Percentiles rank a stretch among this genome's conserved stretches.
Conservation (phyloP, 192 early-diverging fungal genomes). For the Rhizophagus clarus region DNA sequence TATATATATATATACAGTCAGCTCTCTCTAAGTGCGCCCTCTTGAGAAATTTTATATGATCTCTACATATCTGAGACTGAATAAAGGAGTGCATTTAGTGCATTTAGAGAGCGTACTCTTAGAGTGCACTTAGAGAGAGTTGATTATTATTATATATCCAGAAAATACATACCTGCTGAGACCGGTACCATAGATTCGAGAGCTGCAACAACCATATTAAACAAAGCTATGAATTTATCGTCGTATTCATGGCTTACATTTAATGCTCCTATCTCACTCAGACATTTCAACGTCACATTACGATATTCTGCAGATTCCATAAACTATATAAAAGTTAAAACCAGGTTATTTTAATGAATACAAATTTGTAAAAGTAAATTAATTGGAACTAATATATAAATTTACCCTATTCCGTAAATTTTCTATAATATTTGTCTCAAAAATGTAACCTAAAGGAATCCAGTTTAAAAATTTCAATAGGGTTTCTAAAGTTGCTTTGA, state of each 20-base stretch:
- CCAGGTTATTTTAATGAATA: neutral
- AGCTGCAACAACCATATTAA: slow-evolving; percentile 75
- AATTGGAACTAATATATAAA: slow-evolving; percentile 14
- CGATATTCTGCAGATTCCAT: slow-evolving; percentile 84
- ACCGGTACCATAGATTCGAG: slow-evolving; percentile 73
- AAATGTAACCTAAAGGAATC: slow-evolving; percentile 98
- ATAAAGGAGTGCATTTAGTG: too few species aligned
- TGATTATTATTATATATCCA: neutral
- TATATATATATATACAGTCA: too few species aligned
- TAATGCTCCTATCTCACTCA: slow-evolving; percentile 96
- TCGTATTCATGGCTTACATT: slow-evolving; percentile 79
- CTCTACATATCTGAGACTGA: too few species aligned
- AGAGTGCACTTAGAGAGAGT: too few species aligned
- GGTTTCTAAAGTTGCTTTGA: slow-evolving; percentile 91
- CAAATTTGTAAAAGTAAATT: neutral
- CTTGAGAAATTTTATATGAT: too few species aligned
- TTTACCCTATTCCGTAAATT: slow-evolving; percentile 77
- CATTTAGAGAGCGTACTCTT: too few species aligned
- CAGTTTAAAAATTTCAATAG: slow-evolving; percentile 96
- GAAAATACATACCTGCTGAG: slow-evolving; percentile 54
- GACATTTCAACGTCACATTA: slow-evolving; percentile 93
- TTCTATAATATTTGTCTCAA: slow-evolving; percentile 91
- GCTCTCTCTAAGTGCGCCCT: too few species aligned
- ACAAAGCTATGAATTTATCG: slow-evolving; percentile 86
- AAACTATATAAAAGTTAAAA: slow-evolving; percentile 57